Evolutionary conservation across 192 early-diverging fungal genomes (phyloP).

Genomic region (Spizellomyces sp.): DNA sequence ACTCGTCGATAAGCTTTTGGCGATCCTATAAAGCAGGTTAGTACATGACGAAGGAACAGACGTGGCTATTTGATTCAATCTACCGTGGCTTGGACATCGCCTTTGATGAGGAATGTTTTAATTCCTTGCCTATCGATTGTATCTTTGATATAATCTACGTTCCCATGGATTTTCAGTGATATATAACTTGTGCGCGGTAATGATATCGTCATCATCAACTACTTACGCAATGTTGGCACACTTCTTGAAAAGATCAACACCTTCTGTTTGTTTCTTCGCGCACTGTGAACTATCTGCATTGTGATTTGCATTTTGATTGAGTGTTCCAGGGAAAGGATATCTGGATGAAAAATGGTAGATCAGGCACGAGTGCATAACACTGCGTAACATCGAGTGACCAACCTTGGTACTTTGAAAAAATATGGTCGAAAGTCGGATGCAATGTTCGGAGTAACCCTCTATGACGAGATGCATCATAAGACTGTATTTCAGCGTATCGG

Average conservation of each 20-base stretch:
- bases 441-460: too few relatives aligned
- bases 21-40: slow-evolving; percentile 2
- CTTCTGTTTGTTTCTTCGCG: slow-evolving; percentile 59
- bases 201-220: too few relatives aligned
- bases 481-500: too few relatives aligned
- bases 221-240: slow-evolving; percentile 63
- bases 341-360: slow-evolving; percentile 2
- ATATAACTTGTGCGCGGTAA: too few relatives aligned
- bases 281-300: slow-evolving; percentile 55
- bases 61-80: neutral
- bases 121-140: neutral
- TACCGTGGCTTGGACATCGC: slow-evolving; percentile 5
- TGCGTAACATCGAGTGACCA: too few relatives aligned
- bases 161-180: too few relatives aligned
- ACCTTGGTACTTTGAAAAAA: neutral
- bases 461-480: too few relatives aligned
- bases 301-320: slow-evolving; percentile 46
- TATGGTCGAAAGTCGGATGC: slow-evolving; percentile 12
- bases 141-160: neutral
- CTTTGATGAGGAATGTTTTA: neutral
- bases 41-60: neutral
- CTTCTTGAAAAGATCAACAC: slow-evolving; percentile 74
- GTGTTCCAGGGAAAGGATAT: slow-evolving; percentile 7
- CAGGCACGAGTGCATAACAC: too few relatives aligned
- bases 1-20: slow-evolving; percentile 15